phyloP scores from a whole-genome alignment of 495 filamentous ascomycete genomes.

The Hypoxylon fuscum region DNA sequence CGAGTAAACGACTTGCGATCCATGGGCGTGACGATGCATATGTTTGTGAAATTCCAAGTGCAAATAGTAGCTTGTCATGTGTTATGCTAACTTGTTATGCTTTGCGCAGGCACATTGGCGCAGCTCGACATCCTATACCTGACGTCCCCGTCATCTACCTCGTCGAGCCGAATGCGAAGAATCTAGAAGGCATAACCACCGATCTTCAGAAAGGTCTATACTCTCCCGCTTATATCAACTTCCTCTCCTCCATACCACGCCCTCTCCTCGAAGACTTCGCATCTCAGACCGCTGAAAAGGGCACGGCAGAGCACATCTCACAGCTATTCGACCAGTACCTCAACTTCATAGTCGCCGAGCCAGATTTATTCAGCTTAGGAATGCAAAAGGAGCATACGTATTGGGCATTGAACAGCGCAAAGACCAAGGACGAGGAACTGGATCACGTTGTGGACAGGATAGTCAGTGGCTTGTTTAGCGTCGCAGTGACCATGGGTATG shows the following conservation, averaged over 20 bases:
- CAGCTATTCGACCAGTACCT: constrained; percentile 98
- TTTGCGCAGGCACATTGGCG: constrained; percentile 74
- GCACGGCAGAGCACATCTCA: constrained; percentile 85
- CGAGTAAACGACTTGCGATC: constrained; percentile 90
- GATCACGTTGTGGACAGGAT: constrained; percentile 87
- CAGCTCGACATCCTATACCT: constrained; percentile 86
- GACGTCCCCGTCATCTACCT: constrained; percentile 97
- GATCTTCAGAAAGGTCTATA: constrained; percentile 91
- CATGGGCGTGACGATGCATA: constrained; percentile 96
- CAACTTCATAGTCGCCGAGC: constrained; percentile 96
- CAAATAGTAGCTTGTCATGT: background rate
- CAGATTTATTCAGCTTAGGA: constrained; percentile 92
- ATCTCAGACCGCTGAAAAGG: constrained; percentile 80
- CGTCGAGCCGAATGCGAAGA: constrained; percentile 84
- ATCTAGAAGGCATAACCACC: constrained; percentile 82
- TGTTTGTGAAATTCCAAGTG: constrained; percentile 57
- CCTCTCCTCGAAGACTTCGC: constrained; percentile 96
- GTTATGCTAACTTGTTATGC: constrained; percentile 14
- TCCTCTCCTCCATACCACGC: constrained; percentile 91
- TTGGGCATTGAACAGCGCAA: constrained; percentile 91
- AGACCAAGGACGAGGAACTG: constrained; percentile 88
- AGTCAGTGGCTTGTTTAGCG: constrained; percentile 94
- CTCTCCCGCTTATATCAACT: constrained; percentile 95
- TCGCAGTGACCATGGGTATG: constrained; percentile 94
- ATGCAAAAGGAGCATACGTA: constrained; percentile 87